A percentile compares a stretch with the other conserved stretches of the same genome.
phyloP scores from a whole-genome alignment of 1,284 basidiomycete genomes.

The Leccinum griseonigrum region DNA sequence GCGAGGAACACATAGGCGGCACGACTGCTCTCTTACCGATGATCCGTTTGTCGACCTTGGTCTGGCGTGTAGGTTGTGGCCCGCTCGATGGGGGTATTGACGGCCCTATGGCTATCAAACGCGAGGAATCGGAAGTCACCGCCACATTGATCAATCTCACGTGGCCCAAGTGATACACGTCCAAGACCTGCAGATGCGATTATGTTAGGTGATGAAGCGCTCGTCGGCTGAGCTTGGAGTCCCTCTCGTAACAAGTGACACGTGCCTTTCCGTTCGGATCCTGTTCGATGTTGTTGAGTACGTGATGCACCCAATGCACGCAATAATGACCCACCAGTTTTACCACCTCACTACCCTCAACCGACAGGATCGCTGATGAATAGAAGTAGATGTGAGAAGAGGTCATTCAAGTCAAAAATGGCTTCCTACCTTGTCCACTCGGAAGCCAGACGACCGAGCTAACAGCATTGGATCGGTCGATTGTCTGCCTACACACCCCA shows the following conservation, averaged over 20 bases:
- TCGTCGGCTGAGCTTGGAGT: not conserved
- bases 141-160: slow-evolving; percentile 73
- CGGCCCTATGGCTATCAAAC: slow-evolving; percentile 70
- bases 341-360: slow-evolving; percentile 51
- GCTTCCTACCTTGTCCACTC: slow-evolving; percentile 51
- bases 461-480: slow-evolving; percentile 57
- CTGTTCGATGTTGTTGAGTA: slow-evolving; percentile 32
- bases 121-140: slow-evolving; percentile 62
- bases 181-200: slow-evolving; percentile 37
- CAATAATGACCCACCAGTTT: slow-evolving; percentile 40
- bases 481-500: slow-evolving; percentile 69
- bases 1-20: not conserved
- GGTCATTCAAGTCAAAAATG: not conserved
- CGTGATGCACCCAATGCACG: not conserved
- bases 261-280: slow-evolving; percentile 49
- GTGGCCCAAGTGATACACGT: slow-evolving; percentile 60
- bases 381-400: slow-evolving; percentile 28
- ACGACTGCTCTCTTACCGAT: slow-evolving; percentile 48
- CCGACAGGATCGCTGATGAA: slow-evolving; percentile 36
- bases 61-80: slow-evolving; percentile 65
- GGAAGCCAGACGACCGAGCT: slow-evolving; percentile 74
- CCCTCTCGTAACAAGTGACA: not conserved
- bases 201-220: not conserved
- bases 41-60: slow-evolving; percentile 68
- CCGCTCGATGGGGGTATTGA: slow-evolving; percentile 57